Evolutionary conservation across 2,329 filamentous ascomycete species (phyloP).

Genomic region (Botrytis porri): DNA sequence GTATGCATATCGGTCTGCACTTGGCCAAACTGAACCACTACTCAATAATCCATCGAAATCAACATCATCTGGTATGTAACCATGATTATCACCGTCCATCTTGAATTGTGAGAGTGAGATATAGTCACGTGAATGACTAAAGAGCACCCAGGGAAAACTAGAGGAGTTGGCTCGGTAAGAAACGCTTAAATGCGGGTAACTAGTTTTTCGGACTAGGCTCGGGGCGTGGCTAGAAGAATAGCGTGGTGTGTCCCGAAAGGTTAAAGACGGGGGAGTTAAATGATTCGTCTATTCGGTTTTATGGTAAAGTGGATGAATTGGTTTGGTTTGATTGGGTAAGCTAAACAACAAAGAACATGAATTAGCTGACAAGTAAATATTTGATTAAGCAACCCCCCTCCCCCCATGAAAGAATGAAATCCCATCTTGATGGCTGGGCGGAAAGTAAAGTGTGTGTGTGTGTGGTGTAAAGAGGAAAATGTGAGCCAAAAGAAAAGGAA

Average conservation of each 20-base stretch:
- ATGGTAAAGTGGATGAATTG: slow-evolving; percentile 15
- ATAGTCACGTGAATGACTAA: not conserved
- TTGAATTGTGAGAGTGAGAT: not conserved
- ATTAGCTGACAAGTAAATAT: slow-evolving; percentile 28
- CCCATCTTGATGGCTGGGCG: slow-evolving; percentile 6
- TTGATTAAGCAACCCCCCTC: not conserved
- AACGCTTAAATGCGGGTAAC: not conserved
- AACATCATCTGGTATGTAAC: slow-evolving; percentile 32
- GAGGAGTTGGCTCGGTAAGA: not conserved
- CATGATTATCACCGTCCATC: slow-evolving; percentile 36
- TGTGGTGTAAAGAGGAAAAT: not conserved
- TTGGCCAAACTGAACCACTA: slow-evolving; percentile 29
- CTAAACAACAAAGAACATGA: slow-evolving; percentile 33
- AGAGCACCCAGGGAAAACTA: not conserved
- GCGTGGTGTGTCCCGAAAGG: not conserved
- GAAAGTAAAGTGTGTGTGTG: not conserved
- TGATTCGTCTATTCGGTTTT: not conserved
- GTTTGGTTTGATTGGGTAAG: slow-evolving; percentile 29
- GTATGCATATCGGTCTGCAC: slow-evolving; percentile 29
- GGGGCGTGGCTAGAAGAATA: not conserved
- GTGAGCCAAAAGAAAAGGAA: not conserved
- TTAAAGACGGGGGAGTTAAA: not conserved
- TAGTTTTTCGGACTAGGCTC: not conserved
- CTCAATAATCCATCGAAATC: slow-evolving; percentile 35
- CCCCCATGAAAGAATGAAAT: not conserved